These are phyloP conservation scores for Aurantiochytrium sp. DNA, from an alignment of 108 stramenopile species.

Conservation along the genomic window DNA sequence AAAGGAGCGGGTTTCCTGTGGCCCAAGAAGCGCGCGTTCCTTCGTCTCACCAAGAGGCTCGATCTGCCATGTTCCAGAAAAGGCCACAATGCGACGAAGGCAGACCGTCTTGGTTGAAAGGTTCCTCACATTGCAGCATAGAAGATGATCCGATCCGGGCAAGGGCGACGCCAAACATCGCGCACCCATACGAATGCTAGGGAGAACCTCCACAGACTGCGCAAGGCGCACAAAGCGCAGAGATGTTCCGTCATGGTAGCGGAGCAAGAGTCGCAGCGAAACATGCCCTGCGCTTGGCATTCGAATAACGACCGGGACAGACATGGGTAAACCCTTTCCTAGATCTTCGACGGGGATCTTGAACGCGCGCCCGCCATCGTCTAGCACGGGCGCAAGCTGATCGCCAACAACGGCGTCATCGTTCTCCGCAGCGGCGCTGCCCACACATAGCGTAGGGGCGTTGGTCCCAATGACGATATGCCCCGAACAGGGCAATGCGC, in stretches of 20 bases:
- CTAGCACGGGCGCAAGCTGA: neutral
- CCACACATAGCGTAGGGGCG: neutral
- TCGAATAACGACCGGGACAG: neutral
- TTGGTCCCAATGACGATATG: neutral
- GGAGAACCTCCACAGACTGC: neutral
- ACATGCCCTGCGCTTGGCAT: neutral
- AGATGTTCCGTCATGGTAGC: neutral
- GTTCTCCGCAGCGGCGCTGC: neutral
- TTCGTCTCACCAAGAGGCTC: neutral
- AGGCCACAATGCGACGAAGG: neutral
- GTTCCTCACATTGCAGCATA: neutral
- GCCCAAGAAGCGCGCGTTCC: neutral
- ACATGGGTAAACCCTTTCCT: neutral
- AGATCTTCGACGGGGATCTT: neutral
- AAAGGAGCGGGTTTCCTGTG: neutral
- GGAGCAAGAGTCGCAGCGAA: neutral
- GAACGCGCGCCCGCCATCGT: neutral
- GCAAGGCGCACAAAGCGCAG: neutral
- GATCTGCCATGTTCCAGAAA: neutral
- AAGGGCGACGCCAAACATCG: neutral
- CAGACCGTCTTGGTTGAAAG: neutral
- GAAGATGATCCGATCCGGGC: neutral
- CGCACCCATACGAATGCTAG: neutral
- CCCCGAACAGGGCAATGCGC: neutral
- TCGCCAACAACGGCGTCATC: neutral